phyloP scores from a whole-genome alignment of 2,329 filamentous ascomycete genomes.

The Neopestalotiopsis rosae region DNA sequence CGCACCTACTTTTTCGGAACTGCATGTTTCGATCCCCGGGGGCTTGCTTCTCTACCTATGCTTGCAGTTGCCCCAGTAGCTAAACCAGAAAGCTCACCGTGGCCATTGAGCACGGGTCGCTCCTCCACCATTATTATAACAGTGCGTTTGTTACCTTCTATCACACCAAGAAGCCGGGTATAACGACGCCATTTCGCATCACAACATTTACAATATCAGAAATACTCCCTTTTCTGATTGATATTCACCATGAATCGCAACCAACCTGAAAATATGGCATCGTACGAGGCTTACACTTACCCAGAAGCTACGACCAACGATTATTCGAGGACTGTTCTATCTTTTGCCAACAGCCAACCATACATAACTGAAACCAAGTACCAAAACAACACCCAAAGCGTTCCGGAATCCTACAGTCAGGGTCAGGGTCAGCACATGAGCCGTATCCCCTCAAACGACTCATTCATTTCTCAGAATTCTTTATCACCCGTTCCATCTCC shows the following conservation, averaged over 20 bases:
- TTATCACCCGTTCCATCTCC: slow-evolving; percentile 5
- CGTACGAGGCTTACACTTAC: slow-evolving; percentile 11
- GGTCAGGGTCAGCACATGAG: slow-evolving; percentile 7
- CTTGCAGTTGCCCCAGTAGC: background rate
- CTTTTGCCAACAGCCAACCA: background rate
- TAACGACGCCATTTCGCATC: slow-evolving; percentile 9
- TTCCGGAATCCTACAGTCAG: background rate
- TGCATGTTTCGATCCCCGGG: background rate
- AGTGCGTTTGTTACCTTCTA: slow-evolving; percentile 13
- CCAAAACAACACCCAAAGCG: background rate
- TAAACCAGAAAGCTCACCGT: background rate
- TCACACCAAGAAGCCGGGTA: slow-evolving; percentile 6
- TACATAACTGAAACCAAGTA: background rate
- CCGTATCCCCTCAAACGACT: slow-evolving; percentile 6
- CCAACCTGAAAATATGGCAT: slow-evolving; percentile 9
- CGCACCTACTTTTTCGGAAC: background rate
- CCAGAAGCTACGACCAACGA: background rate
- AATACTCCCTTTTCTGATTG: background rate
- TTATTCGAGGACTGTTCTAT: background rate
- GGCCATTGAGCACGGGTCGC: background rate
- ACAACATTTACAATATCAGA: background rate
- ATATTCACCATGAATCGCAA: background rate
- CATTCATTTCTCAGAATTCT: background rate
- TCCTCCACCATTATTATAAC: slow-evolving; percentile 2
- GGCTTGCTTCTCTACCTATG: background rate